Percentiles rank a stretch among this genome's conserved stretches.
These are phyloP conservation scores for Myriosclerotinia duriaeana DNA, from an alignment of 2,329 filamentous ascomycete species.

Conservation along the genomic window DNA sequence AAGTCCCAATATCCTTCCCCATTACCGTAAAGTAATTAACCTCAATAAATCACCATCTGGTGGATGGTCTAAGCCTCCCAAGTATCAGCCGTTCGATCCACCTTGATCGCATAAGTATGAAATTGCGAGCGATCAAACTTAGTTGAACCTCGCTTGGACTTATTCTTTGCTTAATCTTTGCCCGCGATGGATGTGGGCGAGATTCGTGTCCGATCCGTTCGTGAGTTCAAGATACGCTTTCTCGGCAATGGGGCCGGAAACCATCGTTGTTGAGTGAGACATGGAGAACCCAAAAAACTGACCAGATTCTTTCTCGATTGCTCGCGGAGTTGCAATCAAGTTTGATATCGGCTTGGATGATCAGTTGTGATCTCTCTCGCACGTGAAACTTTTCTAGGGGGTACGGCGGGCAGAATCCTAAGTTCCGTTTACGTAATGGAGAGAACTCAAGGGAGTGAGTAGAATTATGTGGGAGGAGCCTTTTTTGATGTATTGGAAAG, in stretches of 20 bases:
- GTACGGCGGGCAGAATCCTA: constrained; percentile 51
- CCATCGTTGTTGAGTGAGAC: constrained; percentile 41
- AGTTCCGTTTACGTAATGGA: constrained; percentile 33
- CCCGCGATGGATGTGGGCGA: constrained; percentile 43
- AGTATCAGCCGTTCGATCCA: background rate
- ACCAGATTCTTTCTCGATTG: constrained; percentile 47
- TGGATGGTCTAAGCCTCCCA: constrained; percentile 5
- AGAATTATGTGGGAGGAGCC: constrained; percentile 38
- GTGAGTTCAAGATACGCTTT: constrained; percentile 49
- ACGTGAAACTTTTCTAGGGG: constrained; percentile 43
- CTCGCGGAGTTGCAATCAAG: constrained; percentile 38
- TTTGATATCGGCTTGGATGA: constrained; percentile 45
- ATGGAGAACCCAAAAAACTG: constrained; percentile 50
- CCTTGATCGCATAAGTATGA: background rate
- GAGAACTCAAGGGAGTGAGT: constrained; percentile 40
- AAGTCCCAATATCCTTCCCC: constrained; percentile 27
- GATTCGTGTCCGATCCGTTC: constrained; percentile 43
- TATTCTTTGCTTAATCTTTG: constrained; percentile 41
- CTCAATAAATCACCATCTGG: constrained; percentile 5
- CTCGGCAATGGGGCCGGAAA: constrained; percentile 47
- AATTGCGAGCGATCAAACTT: constrained; percentile 6
- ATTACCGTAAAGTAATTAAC: background rate
- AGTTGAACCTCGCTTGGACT: constrained; percentile 40
- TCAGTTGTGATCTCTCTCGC: constrained; percentile 41
- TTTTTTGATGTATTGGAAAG: background rate